Evolutionary conservation across 345 rosid genomes (phyloP), one percentile per base, ranked within the genome.

Genomic region (Stellera chamaejasme): DNA sequence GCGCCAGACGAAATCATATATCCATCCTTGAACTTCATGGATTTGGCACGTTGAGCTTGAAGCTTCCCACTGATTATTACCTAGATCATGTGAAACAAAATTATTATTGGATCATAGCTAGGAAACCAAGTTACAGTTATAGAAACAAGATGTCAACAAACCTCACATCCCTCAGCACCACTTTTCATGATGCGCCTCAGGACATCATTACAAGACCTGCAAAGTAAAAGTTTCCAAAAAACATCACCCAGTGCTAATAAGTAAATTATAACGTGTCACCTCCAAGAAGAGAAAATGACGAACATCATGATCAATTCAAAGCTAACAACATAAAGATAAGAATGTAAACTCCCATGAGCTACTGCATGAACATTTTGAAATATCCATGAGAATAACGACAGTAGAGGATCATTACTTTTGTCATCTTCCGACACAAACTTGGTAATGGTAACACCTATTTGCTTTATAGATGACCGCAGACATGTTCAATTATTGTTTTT

Each of bases 1-100:
- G 69, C 75, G 27, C 82, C 79, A 48, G 82, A 73, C 5, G 84
- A 79, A 15, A 74, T 76, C 81, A 72, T 74, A 66, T 74, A 76
- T 9, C 79, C 79, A 59, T 80, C 82, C 70, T 77, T 72, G 47
- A 80, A 80, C 56, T 74, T 70, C 82, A 80, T 66, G 2, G 76
- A 68, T 63, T 78, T 71, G 9, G 75, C 77, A 53, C 75, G 69
- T 27, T 66, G 74, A 42, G 86, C 75, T 28, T 74, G 59, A 1
- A 75, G 71, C 72, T 79, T 79, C 39, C 81, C 79, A 13, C 81
- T 74, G 3, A 76, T 75, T 32, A 69, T 76, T 7, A 73, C 81
- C 81, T 76, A 59, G 55, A 58, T 0, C 1, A 55, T 4, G 41
- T 23, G 13, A 48, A 11, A 13, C 23, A 10, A 8, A 54, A 13